Evolutionary conservation across 2,329 filamentous ascomycete genomes (phyloP).

Genomic region (Hansfordia pulvinata): DNA sequence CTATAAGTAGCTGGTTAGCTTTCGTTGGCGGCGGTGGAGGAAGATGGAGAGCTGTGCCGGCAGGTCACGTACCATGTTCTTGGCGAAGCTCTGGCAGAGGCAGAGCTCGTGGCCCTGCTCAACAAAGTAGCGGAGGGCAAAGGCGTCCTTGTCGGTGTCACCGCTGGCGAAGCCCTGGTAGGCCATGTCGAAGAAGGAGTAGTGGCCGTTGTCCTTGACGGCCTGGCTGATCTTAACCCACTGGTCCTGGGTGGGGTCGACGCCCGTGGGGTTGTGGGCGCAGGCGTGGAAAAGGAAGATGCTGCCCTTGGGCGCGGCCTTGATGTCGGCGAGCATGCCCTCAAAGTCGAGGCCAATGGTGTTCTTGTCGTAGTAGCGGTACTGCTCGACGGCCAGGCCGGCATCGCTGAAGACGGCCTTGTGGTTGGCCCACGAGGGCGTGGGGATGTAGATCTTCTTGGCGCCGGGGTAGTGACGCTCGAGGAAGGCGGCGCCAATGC

Average conservation of each 20-base stretch:
- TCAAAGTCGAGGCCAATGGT: constrained; percentile 97
- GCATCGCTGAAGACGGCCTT: constrained; percentile 90
- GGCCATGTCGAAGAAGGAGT: constrained; percentile 97
- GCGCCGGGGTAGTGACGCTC: constrained; percentile 78
- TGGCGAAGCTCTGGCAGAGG: constrained; percentile 89
- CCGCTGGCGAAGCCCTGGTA: constrained; percentile 97
- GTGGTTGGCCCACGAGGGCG: constrained; percentile 96
- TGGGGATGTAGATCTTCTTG: constrained; percentile 96
- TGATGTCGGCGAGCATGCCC: constrained; percentile 81
- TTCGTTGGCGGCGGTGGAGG: constrained; percentile 1
- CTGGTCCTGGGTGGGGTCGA: constrained; percentile 84
- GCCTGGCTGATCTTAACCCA: constrained; percentile 83
- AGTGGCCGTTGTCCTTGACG: constrained; percentile 78
- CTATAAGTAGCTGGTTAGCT: constrained; percentile 22
- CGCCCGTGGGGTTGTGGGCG: constrained; percentile 94
- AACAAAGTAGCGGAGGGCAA: constrained; percentile 85
- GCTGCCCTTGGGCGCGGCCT: constrained; percentile 73
- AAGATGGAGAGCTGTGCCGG: background rate
- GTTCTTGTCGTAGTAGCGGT: constrained; percentile 98
- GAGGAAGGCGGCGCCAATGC: constrained; percentile 90
- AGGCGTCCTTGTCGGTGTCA: constrained; percentile 84
- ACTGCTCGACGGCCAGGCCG: constrained; percentile 82
- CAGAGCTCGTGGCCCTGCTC: constrained; percentile 80
- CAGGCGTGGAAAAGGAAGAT: constrained; percentile 92
- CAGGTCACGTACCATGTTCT: constrained; percentile 72